Evolutionary conservation across 495 filamentous ascomycete genomes (phyloP), one percentile per base, ranked within the genome.

Genomic region (Xylaria scruposa): DNA sequence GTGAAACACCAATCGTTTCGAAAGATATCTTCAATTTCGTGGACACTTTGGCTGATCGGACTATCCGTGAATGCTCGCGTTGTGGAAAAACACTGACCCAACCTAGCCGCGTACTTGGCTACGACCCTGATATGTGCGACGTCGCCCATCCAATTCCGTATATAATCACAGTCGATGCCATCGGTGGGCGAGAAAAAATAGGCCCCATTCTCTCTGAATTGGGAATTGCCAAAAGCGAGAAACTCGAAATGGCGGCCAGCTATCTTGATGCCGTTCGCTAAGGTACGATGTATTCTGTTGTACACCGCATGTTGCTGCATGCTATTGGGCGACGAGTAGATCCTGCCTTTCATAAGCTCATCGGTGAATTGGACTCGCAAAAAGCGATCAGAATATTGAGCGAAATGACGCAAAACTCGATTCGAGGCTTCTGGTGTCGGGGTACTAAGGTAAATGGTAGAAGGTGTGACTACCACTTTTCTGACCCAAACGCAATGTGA

Each of bases 31-130:
- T 83, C 68, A 15, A 91, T 89, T 3, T 80, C 76, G 24, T 82
- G 81, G 8, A 85, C 80, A 8, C 70, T 71, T 19, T 77, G 71
- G 10, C 77, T 74, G 40, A 79, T 79, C 1, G 77, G 77, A n/a
- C 72, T 78, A 53, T 74, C n/a, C 8, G 58, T 73, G 0, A 83
- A 80, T 31, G 91, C 89, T 59, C 92, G 85, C 0, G 96, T 98
- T 0, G 96, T 98, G 0, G 96, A 98, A 78, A 98, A 98, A 78
- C 94, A 97, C 81, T 98, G 97, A 0, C 97, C 96, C 17, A 98
- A 81, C 51, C 97, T 87, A 42, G 97, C 92, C 42, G 93, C 91
- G 80, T 94, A 91, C 74, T 97, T 97, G 4, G 95, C 94, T 38
- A 97, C 85, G 44, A 91, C 86, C 26, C 83, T 86, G 74, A 97